Base-by-base conservation (phyloP, 2,329 filamentous ascomycete species). In the Leptographium radiaticola region DNA sequence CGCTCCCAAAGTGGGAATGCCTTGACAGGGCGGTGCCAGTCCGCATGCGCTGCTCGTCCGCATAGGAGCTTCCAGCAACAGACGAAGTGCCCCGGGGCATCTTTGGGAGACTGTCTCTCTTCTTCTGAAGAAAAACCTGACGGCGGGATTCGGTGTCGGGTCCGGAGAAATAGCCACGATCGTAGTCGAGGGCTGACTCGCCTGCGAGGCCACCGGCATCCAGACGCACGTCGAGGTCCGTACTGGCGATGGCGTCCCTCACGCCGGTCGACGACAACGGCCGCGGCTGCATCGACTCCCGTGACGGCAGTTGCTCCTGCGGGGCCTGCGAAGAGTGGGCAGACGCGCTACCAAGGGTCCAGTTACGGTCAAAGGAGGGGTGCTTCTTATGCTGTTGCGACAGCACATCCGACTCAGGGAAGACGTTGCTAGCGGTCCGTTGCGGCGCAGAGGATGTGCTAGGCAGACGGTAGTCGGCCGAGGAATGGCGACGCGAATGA, bases 161-260 rank as follows among this genome's bases (percentile, higher is more conserved):
- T 4, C 90, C 89, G 9, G 91, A 96, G 64, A 96, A 95, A 67
- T 97, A 97, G 30, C 90, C 91, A 39, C 89, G 80, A 62, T 97
- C 93, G 16, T 88, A 67, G 57, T 94, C 87, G 30, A 73, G 67
- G 16, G 71, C 70, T 10, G 73, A 73, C 56, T 79, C 75, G 57
- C 73, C 30, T 9, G 31, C 20, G 20, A 51, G 30, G 18, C 30
- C 15, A 15, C 47, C 47, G 12, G 13, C 10, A 36, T 39, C 36
- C 4, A 53, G 36, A 12, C 72, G 72, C 15, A 70, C 61, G 13
- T 70, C 66, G 9, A 67, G 61, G 16, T 70, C 69, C 2, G 71
- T 69, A 25, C 63, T 63, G 25, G 67, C 66, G 49, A 69, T 52
- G 8, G 69, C 61, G 52, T 78, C 75, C 34, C 75, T 71, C 36